phyloP scores from a whole-genome alignment of 495 filamentous ascomycete species.

The Parathielavia hyrcaniae region DNA sequence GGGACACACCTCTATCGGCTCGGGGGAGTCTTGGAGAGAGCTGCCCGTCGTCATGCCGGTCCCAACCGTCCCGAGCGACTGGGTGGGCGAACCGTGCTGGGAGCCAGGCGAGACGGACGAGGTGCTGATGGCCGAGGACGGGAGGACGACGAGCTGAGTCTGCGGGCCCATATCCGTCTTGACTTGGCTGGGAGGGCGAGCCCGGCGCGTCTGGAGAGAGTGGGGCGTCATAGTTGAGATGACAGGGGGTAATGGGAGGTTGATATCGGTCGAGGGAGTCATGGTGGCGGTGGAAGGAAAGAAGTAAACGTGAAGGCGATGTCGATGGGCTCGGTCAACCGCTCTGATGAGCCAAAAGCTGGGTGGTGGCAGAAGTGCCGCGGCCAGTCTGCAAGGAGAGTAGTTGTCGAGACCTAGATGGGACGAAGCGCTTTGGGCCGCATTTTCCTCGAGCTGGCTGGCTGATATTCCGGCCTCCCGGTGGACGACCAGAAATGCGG shows the following conservation, averaged over 20 bases:
- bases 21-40: conserved; percentile 41
- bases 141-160: conserved; percentile 32
- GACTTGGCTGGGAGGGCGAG: conserved; percentile 39
- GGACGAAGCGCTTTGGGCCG: conserved; percentile 20
- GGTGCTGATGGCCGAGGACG: conserved; percentile 40
- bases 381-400: conserved; percentile 12
- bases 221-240: conserved; percentile 36
- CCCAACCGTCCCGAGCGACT: conserved; percentile 35
- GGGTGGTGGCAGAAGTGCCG: conserved; percentile 8
- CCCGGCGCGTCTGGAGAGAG: conserved; percentile 30
- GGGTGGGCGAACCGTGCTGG: conserved; percentile 39
- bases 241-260: conserved; percentile 15
- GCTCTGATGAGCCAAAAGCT: conserved; percentile 1
- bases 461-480: conserved; percentile 10
- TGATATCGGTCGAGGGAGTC: conserved; percentile 18
- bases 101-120: conserved; percentile 40
- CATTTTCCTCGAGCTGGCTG: conserved; percentile 25
- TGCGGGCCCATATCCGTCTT: conserved; percentile 34
- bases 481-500: conserved; percentile 20
- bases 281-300: conserved; percentile 17
- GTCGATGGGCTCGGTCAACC: not conserved
- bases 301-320: not conserved
- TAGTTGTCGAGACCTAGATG: conserved; percentile 23
- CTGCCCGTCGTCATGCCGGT: conserved; percentile 36
- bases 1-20: conserved; percentile 31